Evolutionary conservation across 2,329 filamentous ascomycete genomes (phyloP).

Genomic region (Xylariaceae sp.): DNA sequence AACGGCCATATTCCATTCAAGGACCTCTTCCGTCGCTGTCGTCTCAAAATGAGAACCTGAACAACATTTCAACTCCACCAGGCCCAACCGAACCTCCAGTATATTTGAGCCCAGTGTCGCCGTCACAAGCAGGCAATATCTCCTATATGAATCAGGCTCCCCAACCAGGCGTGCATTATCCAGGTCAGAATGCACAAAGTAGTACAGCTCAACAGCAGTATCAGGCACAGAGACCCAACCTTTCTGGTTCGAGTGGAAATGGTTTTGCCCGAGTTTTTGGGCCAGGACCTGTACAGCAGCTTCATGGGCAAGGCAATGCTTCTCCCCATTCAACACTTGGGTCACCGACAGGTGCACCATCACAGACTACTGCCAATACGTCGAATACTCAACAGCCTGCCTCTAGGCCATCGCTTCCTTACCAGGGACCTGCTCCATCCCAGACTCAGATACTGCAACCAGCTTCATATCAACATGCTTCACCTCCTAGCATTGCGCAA

Average conservation of each 20-base stretch:
- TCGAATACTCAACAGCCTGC: slow-evolving; percentile 10
- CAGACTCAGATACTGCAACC: slow-evolving; percentile 5
- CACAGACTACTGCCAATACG: slow-evolving; percentile 3
- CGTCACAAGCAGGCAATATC: slow-evolving; percentile 2
- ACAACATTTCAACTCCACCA: background rate
- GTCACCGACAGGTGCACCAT: slow-evolving; percentile 6
- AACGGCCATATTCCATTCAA: background rate
- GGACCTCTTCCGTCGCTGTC: background rate
- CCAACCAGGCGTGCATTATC: slow-evolving; percentile 1
- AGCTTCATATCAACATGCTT: slow-evolving; percentile 16
- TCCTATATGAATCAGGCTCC: background rate
- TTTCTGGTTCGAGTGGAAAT: slow-evolving; percentile 1
- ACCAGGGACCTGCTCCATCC: slow-evolving; percentile 4
- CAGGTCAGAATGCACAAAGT: background rate
- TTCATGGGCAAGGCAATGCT: background rate
- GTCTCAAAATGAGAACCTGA: background rate
- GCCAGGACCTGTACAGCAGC: background rate
- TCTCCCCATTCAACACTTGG: slow-evolving; percentile 3
- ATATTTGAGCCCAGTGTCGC: background rate
- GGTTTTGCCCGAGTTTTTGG: background rate
- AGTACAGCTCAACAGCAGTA: slow-evolving; percentile 8
- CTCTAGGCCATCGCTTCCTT: slow-evolving; percentile 2
- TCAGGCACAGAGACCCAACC: background rate
- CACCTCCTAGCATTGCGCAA: slow-evolving; percentile 16
- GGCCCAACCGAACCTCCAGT: slow-evolving; percentile 3